phyloP scores from a whole-genome alignment of 2,329 filamentous ascomycete genomes.

The Pseudogymnoascus sp. region DNA sequence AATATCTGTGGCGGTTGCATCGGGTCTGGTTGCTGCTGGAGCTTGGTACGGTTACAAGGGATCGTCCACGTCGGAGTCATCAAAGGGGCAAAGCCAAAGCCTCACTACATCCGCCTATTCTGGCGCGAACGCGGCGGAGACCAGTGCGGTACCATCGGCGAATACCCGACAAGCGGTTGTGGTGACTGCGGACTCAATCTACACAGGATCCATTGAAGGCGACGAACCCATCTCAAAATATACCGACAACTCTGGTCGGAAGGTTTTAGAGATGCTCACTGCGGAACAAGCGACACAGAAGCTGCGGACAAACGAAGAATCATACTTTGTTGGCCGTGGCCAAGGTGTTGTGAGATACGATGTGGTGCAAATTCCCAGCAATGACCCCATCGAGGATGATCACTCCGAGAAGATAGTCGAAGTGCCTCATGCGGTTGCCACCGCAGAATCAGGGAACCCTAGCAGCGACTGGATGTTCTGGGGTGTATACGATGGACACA shows the following conservation, averaged over 20 bases:
- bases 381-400: conserved; percentile 97
- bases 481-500: conserved; percentile 97
- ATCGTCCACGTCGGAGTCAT: conserved; percentile 17
- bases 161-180: conserved; percentile 67
- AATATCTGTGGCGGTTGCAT: conserved; percentile 60
- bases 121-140: conserved; percentile 16
- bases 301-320: conserved; percentile 82
- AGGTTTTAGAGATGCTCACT: conserved; percentile 91
- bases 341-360: conserved; percentile 92
- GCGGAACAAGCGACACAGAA: conserved; percentile 90
- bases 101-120: conserved; percentile 25
- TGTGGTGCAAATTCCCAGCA: conserved; percentile 87
- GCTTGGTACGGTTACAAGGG: conserved; percentile 68
- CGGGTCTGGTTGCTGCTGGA: conserved; percentile 64
- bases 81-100: conserved; percentile 25
- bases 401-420: conserved; percentile 98
- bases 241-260: conserved; percentile 75
- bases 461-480: conserved; percentile 98
- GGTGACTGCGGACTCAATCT: conserved; percentile 84
- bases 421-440: conserved; percentile 57
- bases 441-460: conserved; percentile 37
- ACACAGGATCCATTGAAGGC: conserved; percentile 77
- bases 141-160: conserved; percentile 26
- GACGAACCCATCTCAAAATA: conserved; percentile 85
- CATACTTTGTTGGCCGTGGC: conserved; percentile 81